These are phyloP conservation scores for Pleurozium schreberi DNA, from an alignment of 225 moss, liverwort and hornwort genomes.

Conservation along the genomic window DNA sequence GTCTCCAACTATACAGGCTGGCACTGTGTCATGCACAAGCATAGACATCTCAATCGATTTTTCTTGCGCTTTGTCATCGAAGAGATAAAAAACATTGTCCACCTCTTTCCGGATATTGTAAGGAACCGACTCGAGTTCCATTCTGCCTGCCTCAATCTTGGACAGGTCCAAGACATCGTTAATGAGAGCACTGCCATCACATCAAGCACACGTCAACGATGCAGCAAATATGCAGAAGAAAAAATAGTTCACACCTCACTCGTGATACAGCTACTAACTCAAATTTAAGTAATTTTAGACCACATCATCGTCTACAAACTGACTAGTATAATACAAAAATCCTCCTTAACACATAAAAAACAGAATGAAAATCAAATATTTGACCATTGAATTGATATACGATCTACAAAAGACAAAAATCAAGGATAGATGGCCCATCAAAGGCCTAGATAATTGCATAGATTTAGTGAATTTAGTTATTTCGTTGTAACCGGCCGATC, in stretches of 20 bases:
- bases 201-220: not conserved
- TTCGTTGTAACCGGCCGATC: not conserved
- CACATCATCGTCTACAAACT: not conserved
- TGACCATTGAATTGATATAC: not conserved
- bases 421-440: not conserved
- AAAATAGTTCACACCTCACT: not conserved
- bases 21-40: slow-evolving; percentile 66
- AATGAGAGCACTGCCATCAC: slow-evolving; percentile 62
- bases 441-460: not conserved
- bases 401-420: not conserved
- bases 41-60: slow-evolving; percentile 63
- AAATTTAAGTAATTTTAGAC: not conserved
- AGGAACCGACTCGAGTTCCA: slow-evolving; percentile 72
- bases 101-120: slow-evolving; percentile 71
- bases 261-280: not conserved
- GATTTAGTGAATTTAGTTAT: not conserved
- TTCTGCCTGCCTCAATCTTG: slow-evolving; percentile 85
- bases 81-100: slow-evolving; percentile 55
- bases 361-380: not conserved
- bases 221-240: not conserved
- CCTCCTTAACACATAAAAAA: not conserved
- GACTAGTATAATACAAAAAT: not conserved
- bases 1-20: slow-evolving; percentile 54
- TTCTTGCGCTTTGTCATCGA: slow-evolving; percentile 66
- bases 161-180: slow-evolving; percentile 88